phyloP scores from a whole-genome alignment of 1,139 yeast species.

The Geotrichum klebahnii region DNA sequence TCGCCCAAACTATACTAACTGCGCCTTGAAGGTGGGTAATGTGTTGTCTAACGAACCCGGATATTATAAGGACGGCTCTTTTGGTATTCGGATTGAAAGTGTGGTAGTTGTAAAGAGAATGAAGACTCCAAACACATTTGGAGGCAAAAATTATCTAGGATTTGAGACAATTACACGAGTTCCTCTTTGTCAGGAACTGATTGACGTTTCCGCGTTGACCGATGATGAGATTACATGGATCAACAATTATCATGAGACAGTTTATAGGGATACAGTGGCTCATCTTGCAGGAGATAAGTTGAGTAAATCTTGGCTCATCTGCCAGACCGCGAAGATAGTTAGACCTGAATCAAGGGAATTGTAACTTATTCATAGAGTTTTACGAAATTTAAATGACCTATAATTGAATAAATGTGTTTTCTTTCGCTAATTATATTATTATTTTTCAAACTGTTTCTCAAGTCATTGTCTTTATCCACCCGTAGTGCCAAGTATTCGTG shows the following conservation, averaged over 20 bases:
- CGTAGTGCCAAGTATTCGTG: too few relatives aligned
- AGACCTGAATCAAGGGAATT: background rate
- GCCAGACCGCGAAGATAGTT: slow-evolving; percentile 14
- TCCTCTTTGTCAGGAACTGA: slow-evolving; percentile 75
- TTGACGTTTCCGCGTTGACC: slow-evolving; percentile 55
- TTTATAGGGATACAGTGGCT: slow-evolving; percentile 56
- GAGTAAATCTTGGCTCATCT: slow-evolving; percentile 19
- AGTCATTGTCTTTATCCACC: too few relatives aligned
- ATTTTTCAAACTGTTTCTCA: too few relatives aligned
- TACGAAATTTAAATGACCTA: too few relatives aligned
- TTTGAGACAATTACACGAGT: slow-evolving; percentile 83
- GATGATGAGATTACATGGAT: slow-evolving; percentile 63
- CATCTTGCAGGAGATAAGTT: slow-evolving; percentile 49
- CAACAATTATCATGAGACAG: slow-evolving; percentile 59
- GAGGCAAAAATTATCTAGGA: slow-evolving; percentile 57
- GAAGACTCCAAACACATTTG: slow-evolving; percentile 42
- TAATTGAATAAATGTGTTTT: too few relatives aligned
- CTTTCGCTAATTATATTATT: too few relatives aligned
- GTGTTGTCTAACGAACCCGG: slow-evolving; percentile 94
- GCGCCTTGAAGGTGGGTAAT: slow-evolving; percentile 62
- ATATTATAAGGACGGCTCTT: slow-evolving; percentile 83
- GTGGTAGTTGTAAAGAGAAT: slow-evolving; percentile 58
- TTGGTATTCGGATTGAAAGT: slow-evolving; percentile 91
- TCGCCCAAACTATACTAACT: slow-evolving; percentile 39
- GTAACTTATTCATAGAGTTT: background rate